Base-by-base conservation (phyloP, 768 basidiomycete species). In the Nidula microcarpa region DNA sequence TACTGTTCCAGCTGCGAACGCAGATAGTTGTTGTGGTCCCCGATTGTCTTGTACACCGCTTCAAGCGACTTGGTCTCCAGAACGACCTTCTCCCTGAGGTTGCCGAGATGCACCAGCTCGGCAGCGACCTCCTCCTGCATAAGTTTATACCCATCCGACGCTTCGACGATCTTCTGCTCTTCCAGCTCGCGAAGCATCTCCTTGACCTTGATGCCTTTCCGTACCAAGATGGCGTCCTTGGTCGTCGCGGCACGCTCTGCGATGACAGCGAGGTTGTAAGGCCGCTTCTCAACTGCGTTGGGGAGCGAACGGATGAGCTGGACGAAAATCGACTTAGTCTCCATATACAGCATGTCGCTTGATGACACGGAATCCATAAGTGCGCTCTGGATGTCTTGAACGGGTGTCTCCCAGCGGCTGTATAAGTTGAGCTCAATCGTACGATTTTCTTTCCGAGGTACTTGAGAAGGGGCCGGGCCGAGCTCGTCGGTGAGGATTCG, bases 321-420 rank as follows among this genome's bases (percentile, higher is more conserved):
- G 33, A 98, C 97, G 60, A 99, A 94, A 65, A 98, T 98, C 6
- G 96, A 98, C 75, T 99, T 99, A 53, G 97, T 91, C 68, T 99
- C 97, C 94, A 98, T 98, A 76, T 98, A 99, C 33, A 98, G 84
- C 85, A 99, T 96, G 72, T 99, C 97, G 66, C 90, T 90, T 44
- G 94, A 94, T 18, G 97, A 98, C 32, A 99, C 89, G 23, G 93
- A 91, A 69, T 95, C 94, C 87, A 98, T 94, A 53, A 99, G 81
- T 1, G 96, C 93, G 43, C 89, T 95, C 58, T 96, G 92, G 45
- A 98, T 87, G 65, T 99, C 97, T 61, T 98, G 97, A 45, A 99
- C 92, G 1, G 97, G 96, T 7, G 94, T 98, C 74, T 99, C 97
- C 97, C 97, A 99, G 14, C 97, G 94, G 60, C 91, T 94, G 74